A percentile compares a stretch with the other conserved stretches of the same genome.
Evolutionary conservation across 768 basidiomycete genomes (phyloP).

Genomic region (Terana coerulea): DNA sequence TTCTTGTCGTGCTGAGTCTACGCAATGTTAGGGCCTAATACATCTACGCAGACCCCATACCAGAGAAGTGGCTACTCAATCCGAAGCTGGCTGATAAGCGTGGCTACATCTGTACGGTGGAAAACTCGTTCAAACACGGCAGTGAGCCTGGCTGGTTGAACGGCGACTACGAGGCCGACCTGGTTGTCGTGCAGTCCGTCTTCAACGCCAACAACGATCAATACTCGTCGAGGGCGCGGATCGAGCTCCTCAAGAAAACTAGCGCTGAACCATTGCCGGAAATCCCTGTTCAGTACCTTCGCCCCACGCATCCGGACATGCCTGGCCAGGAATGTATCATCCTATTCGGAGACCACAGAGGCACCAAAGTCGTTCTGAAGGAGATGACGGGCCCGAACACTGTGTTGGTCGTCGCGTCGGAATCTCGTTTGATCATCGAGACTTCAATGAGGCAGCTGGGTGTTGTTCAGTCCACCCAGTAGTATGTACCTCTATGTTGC

Average conservation of each 20-base stretch:
- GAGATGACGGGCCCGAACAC: constrained; percentile 6
- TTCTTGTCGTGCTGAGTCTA: background rate
- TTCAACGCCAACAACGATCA: constrained; percentile 21
- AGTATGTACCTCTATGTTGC: too few relatives aligned
- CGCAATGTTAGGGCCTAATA: background rate
- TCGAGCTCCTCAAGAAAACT: constrained; percentile 20
- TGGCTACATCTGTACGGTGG: constrained; percentile 22
- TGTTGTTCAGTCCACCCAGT: too few relatives aligned
- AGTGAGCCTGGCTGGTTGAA: constrained; percentile 17
- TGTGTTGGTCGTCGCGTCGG: constrained; percentile 13
- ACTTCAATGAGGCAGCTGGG: constrained; percentile 14
- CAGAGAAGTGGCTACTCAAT: constrained; percentile 22
- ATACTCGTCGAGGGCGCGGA: constrained; percentile 20
- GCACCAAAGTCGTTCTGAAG: constrained; percentile 17
- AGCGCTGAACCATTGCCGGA: constrained; percentile 15
- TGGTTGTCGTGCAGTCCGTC: constrained; percentile 21
- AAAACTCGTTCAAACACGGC: constrained; percentile 15
- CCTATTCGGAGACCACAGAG: constrained; percentile 18
- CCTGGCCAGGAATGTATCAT: constrained; percentile 17
- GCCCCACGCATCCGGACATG: constrained; percentile 21
- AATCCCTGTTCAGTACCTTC: constrained; percentile 23
- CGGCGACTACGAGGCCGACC: constrained; percentile 25
- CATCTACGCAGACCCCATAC: constrained; percentile 12
- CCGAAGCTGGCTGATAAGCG: constrained; percentile 15
- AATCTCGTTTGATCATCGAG: constrained; percentile 21